These are phyloP conservation scores for Pleurotus platypus DNA, from an alignment of 768 basidiomycete species.

Conservation along the genomic window DNA sequence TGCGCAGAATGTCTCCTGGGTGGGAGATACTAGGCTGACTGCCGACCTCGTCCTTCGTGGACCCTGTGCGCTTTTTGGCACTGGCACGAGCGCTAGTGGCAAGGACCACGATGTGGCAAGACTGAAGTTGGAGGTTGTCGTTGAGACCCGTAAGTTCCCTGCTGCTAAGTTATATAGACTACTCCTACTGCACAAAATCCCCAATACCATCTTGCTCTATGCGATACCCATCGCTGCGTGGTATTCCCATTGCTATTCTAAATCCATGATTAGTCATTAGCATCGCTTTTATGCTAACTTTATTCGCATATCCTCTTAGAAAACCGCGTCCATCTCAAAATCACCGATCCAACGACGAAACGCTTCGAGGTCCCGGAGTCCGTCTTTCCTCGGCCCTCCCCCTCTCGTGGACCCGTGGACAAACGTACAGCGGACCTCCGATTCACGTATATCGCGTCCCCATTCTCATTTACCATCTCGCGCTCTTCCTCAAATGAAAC, in stretches of 20 bases:
- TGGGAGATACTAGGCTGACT: constrained; percentile 33
- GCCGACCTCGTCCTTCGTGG: constrained; percentile 48
- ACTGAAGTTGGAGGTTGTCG: constrained; percentile 48
- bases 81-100: constrained; percentile 59
- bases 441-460: constrained; percentile 57
- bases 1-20: constrained; percentile 38
- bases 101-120: constrained; percentile 35
- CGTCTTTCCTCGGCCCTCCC: constrained; percentile 52
- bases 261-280: too few relatives aligned
- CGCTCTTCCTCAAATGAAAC: constrained; percentile 47
- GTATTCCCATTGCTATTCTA: too few relatives aligned
- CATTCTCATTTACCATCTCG: constrained; percentile 59
- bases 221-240: too few relatives aligned
- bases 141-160: constrained; percentile 48
- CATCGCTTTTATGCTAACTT: neutral
- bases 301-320: constrained; percentile 22
- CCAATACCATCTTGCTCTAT: neutral
- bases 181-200: neutral
- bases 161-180: neutral
- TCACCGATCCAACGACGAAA: constrained; percentile 42
- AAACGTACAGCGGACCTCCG: constrained; percentile 38
- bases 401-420: constrained; percentile 19
- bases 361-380: constrained; percentile 66
- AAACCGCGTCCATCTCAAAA: constrained; percentile 61
- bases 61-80: constrained; percentile 17